Evolutionary conservation across 495 filamentous ascomycete genomes (phyloP), one percentile per base, ranked within the genome.

Genomic region (Aspergillus bertholletiae): DNA sequence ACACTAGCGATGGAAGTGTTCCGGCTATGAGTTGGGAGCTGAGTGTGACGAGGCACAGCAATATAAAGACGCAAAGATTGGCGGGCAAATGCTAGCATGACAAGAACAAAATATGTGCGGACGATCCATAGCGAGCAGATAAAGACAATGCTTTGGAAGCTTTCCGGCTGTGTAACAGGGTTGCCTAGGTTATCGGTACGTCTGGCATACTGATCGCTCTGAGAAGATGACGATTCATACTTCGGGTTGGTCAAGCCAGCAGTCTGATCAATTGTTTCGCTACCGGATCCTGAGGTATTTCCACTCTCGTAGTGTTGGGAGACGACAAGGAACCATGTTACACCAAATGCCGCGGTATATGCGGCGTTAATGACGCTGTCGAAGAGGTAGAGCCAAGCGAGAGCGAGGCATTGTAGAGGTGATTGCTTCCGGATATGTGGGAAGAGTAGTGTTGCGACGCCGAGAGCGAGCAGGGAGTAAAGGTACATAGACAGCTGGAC

Each of bases 401-500:
- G 82, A 8, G 80, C 79, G 22, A 91, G 74, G 63, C 82, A 85
- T 58, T 88, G 79, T 34, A 90, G 73, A 4, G 88, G 86, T 6
- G 75, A 80, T 57, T 85, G 84, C 57, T 80, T 81, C 49, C 86
- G 85, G 58, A 91, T 84, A 56, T 89, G 83, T 5, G 87, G 85
- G 51, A 85, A 78, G 34, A 93, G 84, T 52, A 81, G 72, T 23
- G 78, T 70, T 46, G 84, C 74, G 26, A 85, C 62, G 51, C 74
- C 75, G 56, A 94, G 83, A 26, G 84, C 81, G 58, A 81, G 24
- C 28, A 92, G 68, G n/a, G 86, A 90, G 77, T 92, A 90, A 32
- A 95, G 78, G 80, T 95, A 96, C 81, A 88, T 86, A 22, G 83
- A 85, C 57, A 91, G 74, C 64, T 91, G 87, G 4, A 90, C 68